phyloP scores from a whole-genome alignment of 257 asterid genomes.

The Capsicum baccatum region DNA sequence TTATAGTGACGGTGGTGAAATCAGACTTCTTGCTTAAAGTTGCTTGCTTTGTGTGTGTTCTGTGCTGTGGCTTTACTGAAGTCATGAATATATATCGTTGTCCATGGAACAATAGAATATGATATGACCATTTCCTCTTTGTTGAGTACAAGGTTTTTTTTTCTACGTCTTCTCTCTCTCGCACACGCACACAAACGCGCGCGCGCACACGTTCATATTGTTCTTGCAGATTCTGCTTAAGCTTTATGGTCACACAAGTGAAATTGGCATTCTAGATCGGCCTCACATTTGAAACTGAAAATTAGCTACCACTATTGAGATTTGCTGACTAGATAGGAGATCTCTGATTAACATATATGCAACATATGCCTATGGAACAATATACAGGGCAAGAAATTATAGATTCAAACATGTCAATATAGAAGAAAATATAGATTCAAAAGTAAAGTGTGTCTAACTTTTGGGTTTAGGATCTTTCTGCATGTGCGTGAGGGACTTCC shows the following conservation, averaged over 20 bases:
- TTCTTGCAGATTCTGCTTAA: not conserved
- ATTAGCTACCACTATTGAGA: not conserved
- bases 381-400: not conserved
- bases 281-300: conserved; percentile 4
- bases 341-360: conserved; percentile 1
- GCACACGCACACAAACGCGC: not conserved
- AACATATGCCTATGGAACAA: not conserved
- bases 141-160: no score
- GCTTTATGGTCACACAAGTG: not conserved
- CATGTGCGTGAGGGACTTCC: not conserved
- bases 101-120: conserved; percentile 13
- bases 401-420: not conserved
- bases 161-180: not conserved
- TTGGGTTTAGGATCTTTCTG: not conserved
- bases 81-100: not conserved
- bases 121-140: not conserved
- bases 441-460: not conserved
- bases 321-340: not conserved
- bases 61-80: not conserved
- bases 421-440: not conserved
- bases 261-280: not conserved
- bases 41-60: conserved; percentile 4
- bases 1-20: no score
- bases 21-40: not conserved
- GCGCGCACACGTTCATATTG: not conserved